phyloP scores from a whole-genome alignment of 2,329 filamentous ascomycete genomes.

The Ilyonectria sp. region DNA sequence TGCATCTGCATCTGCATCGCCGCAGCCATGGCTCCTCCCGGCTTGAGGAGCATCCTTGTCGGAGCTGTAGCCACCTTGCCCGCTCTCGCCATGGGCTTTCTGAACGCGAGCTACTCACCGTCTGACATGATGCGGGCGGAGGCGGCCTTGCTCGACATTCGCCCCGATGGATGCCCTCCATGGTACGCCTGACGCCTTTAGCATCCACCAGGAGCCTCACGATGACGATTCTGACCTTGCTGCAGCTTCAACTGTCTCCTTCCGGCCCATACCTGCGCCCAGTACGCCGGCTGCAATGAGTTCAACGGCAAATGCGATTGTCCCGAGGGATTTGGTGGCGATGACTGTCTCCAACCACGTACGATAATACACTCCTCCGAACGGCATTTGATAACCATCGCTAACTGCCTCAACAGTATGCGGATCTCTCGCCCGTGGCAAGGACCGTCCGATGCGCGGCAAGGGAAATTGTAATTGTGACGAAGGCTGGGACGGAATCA shows the following conservation, averaged over 20 bases:
- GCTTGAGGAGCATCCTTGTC: constrained; percentile 56
- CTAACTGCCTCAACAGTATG: constrained; percentile 71
- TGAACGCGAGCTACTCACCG: constrained; percentile 72
- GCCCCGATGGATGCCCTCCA: constrained; percentile 84
- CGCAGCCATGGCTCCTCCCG: constrained; percentile 58
- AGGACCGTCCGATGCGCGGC: constrained; percentile 81
- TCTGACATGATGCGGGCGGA: constrained; percentile 75
- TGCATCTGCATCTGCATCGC: constrained; percentile 39
- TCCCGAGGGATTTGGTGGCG: constrained; percentile 91
- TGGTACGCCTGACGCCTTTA: constrained; percentile 65
- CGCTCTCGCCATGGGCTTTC: constrained; percentile 56
- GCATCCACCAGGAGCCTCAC: background rate
- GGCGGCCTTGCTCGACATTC: constrained; percentile 79
- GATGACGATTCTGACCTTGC: constrained; percentile 29
- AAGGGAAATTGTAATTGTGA: constrained; percentile 85
- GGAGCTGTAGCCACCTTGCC: constrained; percentile 59
- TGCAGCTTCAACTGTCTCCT: constrained; percentile 97
- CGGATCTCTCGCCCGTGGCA: constrained; percentile 86
- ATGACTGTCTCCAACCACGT: constrained; percentile 91
- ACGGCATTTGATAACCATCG: background rate
- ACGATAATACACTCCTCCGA: constrained; percentile 47
- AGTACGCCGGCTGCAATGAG: constrained; percentile 90
- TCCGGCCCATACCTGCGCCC: constrained; percentile 90
- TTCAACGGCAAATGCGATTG: constrained; percentile 95
- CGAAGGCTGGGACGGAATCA: constrained; percentile 95